Conservation (phyloP, 2,329 filamentous ascomycete species). For the Fusarium nygamai region DNA sequence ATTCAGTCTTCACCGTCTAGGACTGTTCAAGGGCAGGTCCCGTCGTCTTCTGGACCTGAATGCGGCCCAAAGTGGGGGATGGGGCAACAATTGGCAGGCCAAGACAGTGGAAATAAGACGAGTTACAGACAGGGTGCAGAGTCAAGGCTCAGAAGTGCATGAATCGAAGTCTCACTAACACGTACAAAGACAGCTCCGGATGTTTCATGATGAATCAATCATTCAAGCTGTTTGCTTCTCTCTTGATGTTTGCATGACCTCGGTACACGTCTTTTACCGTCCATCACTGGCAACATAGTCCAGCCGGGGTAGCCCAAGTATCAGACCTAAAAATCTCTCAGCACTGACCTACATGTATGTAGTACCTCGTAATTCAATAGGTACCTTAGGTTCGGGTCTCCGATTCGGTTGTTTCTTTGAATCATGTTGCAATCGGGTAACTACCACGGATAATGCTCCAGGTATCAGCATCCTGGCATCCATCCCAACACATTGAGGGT, state of each 20-base stretch:
- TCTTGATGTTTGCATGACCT: constrained; percentile 16
- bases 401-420: constrained; percentile 7
- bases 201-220: constrained; percentile 34
- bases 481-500: neutral
- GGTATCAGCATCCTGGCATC: neutral
- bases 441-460: neutral
- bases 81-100: constrained; percentile 31
- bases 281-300: constrained; percentile 1
- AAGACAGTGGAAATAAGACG: constrained; percentile 15
- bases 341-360: neutral
- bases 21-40: neutral
- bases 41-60: constrained; percentile 11
- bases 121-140: constrained; percentile 17
- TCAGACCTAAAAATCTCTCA: neutral
- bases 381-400: neutral
- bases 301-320: neutral
- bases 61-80: constrained; percentile 39
- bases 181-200: neutral
- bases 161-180: neutral
- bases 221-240: constrained; percentile 2
- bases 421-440: constrained; percentile 15
- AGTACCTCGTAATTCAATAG: neutral
- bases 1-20: neutral
- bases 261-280: neutral
- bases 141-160: constrained; percentile 9